phyloP scores from a whole-genome alignment of 257 asterid genomes.

The Handroanthus guayacan region DNA sequence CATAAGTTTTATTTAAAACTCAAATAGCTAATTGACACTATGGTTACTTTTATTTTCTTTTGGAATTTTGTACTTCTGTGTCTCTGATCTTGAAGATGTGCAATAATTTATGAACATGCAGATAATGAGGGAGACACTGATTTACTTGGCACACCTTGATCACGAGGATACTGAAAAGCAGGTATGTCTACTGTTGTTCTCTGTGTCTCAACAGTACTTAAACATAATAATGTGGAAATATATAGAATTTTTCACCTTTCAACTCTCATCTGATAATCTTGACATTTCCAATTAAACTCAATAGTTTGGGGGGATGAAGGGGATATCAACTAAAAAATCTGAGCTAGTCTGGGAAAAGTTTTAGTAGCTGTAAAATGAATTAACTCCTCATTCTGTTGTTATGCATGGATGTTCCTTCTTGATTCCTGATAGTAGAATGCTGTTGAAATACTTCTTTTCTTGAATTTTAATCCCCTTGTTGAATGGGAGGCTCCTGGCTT shows the following conservation, averaged over 20 bases:
- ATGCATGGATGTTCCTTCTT: too few relatives aligned
- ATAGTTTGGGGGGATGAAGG: not conserved
- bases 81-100: constrained; percentile 18
- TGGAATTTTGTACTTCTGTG: constrained; percentile 1
- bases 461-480: not conserved
- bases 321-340: not conserved
- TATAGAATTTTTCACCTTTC: not conserved
- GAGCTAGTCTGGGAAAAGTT: not conserved
- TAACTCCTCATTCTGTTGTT: too few relatives aligned
- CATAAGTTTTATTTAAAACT: constrained; percentile 6
- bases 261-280: not conserved
- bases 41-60: constrained; percentile 16
- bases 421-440: not conserved
- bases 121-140: constrained; percentile 94
- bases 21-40: not conserved
- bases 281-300: not conserved
- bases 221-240: not conserved
- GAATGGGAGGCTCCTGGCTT: not conserved
- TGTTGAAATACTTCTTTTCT: not conserved
- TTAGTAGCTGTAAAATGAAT: too few relatives aligned
- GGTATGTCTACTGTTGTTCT: constrained; percentile 47
- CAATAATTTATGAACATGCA: constrained; percentile 42
- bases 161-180: constrained; percentile 92
- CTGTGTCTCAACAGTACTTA: constrained; percentile 21
- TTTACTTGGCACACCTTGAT: constrained; percentile 92